Evolutionary conservation across 257 asterid genomes (phyloP).

Genomic region (Scutellaria galericulata): DNA sequence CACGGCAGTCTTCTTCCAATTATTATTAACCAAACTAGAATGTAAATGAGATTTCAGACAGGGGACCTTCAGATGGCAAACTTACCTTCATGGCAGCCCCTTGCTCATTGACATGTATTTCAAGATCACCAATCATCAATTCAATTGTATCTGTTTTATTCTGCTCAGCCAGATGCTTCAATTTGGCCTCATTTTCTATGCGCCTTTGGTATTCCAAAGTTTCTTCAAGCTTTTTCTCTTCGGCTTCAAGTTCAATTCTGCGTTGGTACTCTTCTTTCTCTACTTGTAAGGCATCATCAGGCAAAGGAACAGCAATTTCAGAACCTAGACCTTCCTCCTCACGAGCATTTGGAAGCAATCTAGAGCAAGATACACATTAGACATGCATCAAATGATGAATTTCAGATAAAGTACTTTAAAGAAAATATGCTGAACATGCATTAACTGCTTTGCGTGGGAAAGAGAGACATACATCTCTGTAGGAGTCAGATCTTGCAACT

Average conservation of each 20-base stretch:
- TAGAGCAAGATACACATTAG: slow-evolving; percentile 46
- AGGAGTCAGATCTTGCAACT: slow-evolving; percentile 49
- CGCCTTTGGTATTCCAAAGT: slow-evolving; percentile 87
- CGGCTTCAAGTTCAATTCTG: slow-evolving; percentile 82
- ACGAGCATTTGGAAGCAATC: slow-evolving; percentile 56
- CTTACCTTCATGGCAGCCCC: slow-evolving; percentile 49
- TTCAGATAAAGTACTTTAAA: background rate
- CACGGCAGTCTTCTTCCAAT: slow-evolving; percentile 20
- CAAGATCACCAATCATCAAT: slow-evolving; percentile 36
- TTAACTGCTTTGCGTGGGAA: slow-evolving; percentile 13
- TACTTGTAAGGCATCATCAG: slow-evolving; percentile 50
- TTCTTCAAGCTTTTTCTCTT: slow-evolving; percentile 92
- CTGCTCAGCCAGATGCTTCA: slow-evolving; percentile 79
- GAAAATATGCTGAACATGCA: slow-evolving; percentile 25
- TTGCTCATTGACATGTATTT: slow-evolving; percentile 45
- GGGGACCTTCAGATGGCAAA: slow-evolving; percentile 9
- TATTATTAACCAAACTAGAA: slow-evolving; percentile 22
- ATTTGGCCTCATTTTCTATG: slow-evolving; percentile 87
- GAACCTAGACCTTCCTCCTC: slow-evolving; percentile 51
- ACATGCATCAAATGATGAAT: slow-evolving; percentile 16
- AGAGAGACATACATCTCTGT: slow-evolving; percentile 64
- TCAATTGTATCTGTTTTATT: slow-evolving; percentile 46
- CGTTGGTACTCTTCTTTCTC: slow-evolving; percentile 70
- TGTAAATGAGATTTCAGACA: background rate
- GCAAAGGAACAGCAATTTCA: slow-evolving; percentile 44